Conservation (phyloP, 129 eudicot species). For the Heracleum sosnowskyi region DNA sequence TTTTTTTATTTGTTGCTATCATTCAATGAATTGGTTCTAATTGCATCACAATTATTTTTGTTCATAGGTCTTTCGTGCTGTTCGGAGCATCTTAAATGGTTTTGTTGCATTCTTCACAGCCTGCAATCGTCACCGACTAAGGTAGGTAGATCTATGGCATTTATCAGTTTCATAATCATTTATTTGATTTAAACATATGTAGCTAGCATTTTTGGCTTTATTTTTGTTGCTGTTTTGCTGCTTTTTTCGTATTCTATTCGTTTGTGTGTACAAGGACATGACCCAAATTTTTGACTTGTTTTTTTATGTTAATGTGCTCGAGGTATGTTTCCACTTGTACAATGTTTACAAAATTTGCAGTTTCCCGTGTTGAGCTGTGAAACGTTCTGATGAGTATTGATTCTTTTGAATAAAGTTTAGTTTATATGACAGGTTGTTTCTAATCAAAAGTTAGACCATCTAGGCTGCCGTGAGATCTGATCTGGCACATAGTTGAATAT, state of each 20-base stretch:
- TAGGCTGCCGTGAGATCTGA: background rate
- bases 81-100: conserved; percentile 81
- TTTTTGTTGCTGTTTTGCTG: background rate
- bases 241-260: background rate
- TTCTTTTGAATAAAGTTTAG: too few relatives aligned
- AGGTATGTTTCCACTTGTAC: background rate
- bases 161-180: background rate
- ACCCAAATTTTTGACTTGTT: background rate
- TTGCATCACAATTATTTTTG: background rate
- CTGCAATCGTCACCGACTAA: conserved; percentile 94
- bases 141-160: conserved; percentile 59
- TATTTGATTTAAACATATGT: background rate
- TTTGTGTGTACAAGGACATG: too few relatives aligned
- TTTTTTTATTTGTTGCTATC: background rate
- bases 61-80: conserved; percentile 75
- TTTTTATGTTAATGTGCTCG: background rate
- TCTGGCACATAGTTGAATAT: background rate
- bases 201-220: background rate
- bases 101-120: conserved; percentile 86
- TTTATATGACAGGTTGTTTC: background rate
- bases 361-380: background rate
- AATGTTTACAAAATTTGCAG: background rate
- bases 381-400: background rate
- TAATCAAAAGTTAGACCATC: background rate
- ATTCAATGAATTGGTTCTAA: too few relatives aligned